Conservation (phyloP, 805 yeast genomes). For the Kodamaea fukazawae region DNA sequence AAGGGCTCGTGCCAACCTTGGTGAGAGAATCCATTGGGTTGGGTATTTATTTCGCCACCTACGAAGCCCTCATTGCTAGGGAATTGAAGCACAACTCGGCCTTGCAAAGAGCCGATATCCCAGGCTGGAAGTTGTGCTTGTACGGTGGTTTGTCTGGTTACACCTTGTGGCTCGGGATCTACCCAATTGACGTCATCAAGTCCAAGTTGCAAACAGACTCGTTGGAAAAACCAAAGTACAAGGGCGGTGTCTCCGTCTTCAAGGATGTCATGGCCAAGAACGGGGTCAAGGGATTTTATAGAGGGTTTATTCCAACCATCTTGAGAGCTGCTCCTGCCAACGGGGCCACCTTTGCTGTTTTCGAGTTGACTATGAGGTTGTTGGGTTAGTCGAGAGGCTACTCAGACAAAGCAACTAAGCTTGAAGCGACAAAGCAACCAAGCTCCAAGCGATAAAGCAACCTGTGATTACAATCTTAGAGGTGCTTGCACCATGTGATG, state of each 20-base stretch:
- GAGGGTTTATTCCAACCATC: slow-evolving; percentile 90
- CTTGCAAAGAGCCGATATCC: slow-evolving; percentile 65
- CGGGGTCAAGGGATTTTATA: slow-evolving; percentile 78
- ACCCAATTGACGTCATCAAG: slow-evolving; percentile 90
- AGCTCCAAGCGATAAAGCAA: no score
- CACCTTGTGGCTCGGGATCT: slow-evolving; percentile 78
- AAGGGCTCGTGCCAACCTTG: slow-evolving; percentile 82
- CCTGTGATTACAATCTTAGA: no score
- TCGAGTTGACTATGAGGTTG: slow-evolving; percentile 82
- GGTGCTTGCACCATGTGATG: no score
- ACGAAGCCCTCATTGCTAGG: slow-evolving; percentile 78
- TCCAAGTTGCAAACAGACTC: slow-evolving; percentile 76
- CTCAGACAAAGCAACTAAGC: no score
- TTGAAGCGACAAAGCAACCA: no score
- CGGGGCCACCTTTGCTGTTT: slow-evolving; percentile 93
- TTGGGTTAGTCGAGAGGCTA: slow-evolving; percentile 34
- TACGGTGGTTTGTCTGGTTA: slow-evolving; percentile 93
- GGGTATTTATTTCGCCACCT: slow-evolving; percentile 86
- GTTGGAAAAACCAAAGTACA: slow-evolving; percentile 57
- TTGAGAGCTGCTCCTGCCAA: slow-evolving; percentile 98
- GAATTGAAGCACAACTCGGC: slow-evolving; percentile 48
- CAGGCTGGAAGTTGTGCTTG: slow-evolving; percentile 81
- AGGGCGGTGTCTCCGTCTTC: slow-evolving; percentile 57
- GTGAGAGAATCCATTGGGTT: slow-evolving; percentile 98
- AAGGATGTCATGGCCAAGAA: slow-evolving; percentile 49